Conservation (phyloP, 257 asterid genomes). For the Handroanthus guayacan region DNA sequence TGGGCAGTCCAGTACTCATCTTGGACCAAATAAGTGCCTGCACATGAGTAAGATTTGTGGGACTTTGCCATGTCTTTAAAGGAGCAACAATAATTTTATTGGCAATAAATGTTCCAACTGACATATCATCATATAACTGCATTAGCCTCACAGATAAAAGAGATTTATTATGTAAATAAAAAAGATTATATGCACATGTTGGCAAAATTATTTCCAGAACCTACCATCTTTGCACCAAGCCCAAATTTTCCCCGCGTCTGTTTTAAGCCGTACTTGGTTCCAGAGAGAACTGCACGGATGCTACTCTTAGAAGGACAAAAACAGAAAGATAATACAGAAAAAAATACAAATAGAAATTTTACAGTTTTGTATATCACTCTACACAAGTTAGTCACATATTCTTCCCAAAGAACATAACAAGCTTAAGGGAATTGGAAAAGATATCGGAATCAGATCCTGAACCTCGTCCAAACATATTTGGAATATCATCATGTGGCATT, state of each 20-base stretch:
- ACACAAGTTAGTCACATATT: slow-evolving; percentile 16
- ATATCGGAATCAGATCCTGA: slow-evolving; percentile 33
- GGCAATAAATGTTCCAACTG: slow-evolving; percentile 28
- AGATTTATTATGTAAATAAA: not conserved
- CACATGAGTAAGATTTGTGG: slow-evolving; percentile 31
- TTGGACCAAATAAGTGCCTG: slow-evolving; percentile 98
- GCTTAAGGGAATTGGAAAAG: slow-evolving; percentile 1
- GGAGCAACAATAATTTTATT: not conserved
- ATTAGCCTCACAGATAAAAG: not conserved
- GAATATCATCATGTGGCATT: slow-evolving; percentile 97
- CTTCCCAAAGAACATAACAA: slow-evolving; percentile 7
- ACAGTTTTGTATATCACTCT: slow-evolving; percentile 5
- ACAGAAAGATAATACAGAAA: slow-evolving; percentile 10
- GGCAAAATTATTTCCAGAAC: slow-evolving; percentile 34
- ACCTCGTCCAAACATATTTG: slow-evolving; percentile 98
- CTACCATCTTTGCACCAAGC: slow-evolving; percentile 97
- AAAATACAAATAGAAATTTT: not conserved
- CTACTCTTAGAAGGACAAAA: slow-evolving; percentile 37
- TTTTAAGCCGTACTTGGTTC: slow-evolving; percentile 91
- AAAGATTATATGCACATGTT: slow-evolving; percentile 1
- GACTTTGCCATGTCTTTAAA: not conserved
- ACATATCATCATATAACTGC: slow-evolving; percentile 9
- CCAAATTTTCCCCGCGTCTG: slow-evolving; percentile 98
- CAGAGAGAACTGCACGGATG: slow-evolving; percentile 79
- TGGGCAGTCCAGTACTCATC: slow-evolving; percentile 97